Conservation (phyloP, 1,284 basidiomycete genomes). For the Melampsora americana region DNA sequence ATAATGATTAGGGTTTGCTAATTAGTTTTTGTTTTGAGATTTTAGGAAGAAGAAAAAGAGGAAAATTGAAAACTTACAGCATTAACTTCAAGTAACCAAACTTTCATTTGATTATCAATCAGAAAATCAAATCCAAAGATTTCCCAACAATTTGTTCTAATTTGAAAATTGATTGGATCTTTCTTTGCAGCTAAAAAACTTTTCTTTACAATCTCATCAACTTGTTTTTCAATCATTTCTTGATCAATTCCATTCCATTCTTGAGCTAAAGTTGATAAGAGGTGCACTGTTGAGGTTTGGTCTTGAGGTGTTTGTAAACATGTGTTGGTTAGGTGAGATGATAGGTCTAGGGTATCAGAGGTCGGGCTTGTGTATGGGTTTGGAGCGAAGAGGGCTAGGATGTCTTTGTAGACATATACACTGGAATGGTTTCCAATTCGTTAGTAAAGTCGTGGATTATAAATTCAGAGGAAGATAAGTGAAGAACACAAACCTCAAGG, state of each 20-base stretch:
- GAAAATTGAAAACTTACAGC: conserved; percentile 6
- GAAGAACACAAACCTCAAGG: conserved; percentile 52
- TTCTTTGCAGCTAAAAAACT: conserved; percentile 13
- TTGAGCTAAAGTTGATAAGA: neutral
- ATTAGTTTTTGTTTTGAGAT: neutral
- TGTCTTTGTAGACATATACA: conserved; percentile 65
- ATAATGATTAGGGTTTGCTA: too few relatives aligned
- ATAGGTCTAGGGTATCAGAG: conserved; percentile 59
- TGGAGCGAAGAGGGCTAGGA: conserved; percentile 80
- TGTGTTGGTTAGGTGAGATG: conserved; percentile 89
- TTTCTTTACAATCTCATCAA: conserved; percentile 1
- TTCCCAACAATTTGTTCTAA: conserved; percentile 17
- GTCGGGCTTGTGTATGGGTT: conserved; percentile 62
- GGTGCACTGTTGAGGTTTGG: neutral
- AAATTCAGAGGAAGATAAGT: neutral
- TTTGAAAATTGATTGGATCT: conserved; percentile 31
- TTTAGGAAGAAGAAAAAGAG: neutral
- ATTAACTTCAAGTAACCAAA: conserved; percentile 35
- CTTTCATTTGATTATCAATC: conserved; percentile 15
- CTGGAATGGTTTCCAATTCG: neutral
- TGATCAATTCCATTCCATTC: neutral
- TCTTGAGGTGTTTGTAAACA: conserved; percentile 65
- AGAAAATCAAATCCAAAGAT: conserved; percentile 32
- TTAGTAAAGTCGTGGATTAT: neutral
- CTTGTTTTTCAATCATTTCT: neutral